These are phyloP conservation scores for Mayamaea pseudoterrestris DNA, from an alignment of 108 stramenopile genomes.

Conservation along the genomic window DNA sequence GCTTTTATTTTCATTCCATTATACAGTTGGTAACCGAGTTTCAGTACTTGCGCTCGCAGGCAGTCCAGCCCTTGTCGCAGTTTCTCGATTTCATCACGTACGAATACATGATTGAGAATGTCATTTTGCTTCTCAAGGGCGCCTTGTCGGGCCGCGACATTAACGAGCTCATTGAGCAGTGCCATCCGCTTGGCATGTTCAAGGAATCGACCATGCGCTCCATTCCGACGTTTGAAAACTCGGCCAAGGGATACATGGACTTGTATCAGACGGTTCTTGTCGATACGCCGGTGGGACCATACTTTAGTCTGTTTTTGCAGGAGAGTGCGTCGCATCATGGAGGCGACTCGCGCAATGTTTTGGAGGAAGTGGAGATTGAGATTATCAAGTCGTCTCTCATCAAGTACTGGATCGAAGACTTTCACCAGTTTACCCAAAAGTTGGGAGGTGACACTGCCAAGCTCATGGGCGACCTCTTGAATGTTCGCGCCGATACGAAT, in stretches of 20 bases:
- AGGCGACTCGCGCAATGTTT: conserved; percentile 72
- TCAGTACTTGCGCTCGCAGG: conserved; percentile 93
- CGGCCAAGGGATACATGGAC: conserved; percentile 91
- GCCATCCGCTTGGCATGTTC: conserved; percentile 98
- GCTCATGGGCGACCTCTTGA: conserved; percentile 93
- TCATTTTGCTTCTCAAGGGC: conserved; percentile 97
- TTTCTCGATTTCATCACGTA: conserved; percentile 99
- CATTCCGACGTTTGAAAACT: conserved; percentile 93
- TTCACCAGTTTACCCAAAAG: conserved; percentile 63
- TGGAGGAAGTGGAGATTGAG: conserved; percentile 97
- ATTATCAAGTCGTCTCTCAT: conserved; percentile 96
- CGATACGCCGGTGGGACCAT: conserved; percentile 96
- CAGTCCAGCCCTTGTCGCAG: conserved; percentile 88
- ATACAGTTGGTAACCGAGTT: conserved; percentile 91
- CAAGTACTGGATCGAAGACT: conserved; percentile 98
- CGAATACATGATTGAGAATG: conserved; percentile 99
- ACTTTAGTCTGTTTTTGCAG: conserved; percentile 88
- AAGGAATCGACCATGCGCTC: conserved; percentile 93
- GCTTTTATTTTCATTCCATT: not conserved
- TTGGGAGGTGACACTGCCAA: conserved; percentile 91
- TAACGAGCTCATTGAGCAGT: conserved; percentile 94
- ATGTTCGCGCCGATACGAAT: conserved; percentile 93
- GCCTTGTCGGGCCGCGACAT: conserved; percentile 90
- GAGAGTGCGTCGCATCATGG: conserved; percentile 41
- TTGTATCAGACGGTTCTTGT: conserved; percentile 97